Conservation (phyloP, 495 filamentous ascomycete genomes). For the Penicillium crystallinum region DNA sequence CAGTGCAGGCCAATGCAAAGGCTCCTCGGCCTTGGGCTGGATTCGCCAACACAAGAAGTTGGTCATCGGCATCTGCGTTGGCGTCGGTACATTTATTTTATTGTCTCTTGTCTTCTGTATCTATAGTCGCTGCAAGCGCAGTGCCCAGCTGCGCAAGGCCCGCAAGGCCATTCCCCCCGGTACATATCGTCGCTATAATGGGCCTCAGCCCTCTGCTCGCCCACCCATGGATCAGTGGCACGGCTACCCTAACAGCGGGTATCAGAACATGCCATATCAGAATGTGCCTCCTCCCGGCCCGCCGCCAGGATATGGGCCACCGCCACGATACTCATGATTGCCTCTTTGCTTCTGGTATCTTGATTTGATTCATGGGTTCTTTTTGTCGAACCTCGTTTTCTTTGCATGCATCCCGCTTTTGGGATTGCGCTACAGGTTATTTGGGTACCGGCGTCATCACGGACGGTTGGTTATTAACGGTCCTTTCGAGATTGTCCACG, state of each 20-base stretch:
- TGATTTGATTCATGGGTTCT: not conserved
- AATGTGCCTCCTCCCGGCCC: slow-evolving; percentile 20
- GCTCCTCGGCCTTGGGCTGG: slow-evolving; percentile 59
- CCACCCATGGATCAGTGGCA: slow-evolving; percentile 26
- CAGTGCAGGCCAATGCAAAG: slow-evolving; percentile 65
- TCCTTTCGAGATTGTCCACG: not conserved
- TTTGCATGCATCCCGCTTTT: not conserved
- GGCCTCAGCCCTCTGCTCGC: slow-evolving; percentile 20
- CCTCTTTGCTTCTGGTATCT: slow-evolving; percentile 1
- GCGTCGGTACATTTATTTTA: slow-evolving; percentile 63
- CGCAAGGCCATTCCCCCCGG: slow-evolving; percentile 25
- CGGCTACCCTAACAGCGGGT: slow-evolving; percentile 19
- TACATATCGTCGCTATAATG: slow-evolving; percentile 17
- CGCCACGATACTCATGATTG: slow-evolving; percentile 16
- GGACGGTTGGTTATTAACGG: not conserved
- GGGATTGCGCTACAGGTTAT: not conserved
- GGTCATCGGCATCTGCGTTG: slow-evolving; percentile 66
- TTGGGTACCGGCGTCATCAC: slow-evolving; percentile 6
- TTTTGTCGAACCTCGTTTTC: not conserved
- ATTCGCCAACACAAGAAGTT: slow-evolving; percentile 65
- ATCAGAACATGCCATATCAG: slow-evolving; percentile 26
- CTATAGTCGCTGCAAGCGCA: slow-evolving; percentile 42
- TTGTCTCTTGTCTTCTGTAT: slow-evolving; percentile 58
- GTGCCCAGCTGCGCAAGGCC: slow-evolving; percentile 23
- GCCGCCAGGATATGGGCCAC: slow-evolving; percentile 7